Base-by-base conservation (phyloP, 768 basidiomycete genomes). In the Mycena alexandri region DNA sequence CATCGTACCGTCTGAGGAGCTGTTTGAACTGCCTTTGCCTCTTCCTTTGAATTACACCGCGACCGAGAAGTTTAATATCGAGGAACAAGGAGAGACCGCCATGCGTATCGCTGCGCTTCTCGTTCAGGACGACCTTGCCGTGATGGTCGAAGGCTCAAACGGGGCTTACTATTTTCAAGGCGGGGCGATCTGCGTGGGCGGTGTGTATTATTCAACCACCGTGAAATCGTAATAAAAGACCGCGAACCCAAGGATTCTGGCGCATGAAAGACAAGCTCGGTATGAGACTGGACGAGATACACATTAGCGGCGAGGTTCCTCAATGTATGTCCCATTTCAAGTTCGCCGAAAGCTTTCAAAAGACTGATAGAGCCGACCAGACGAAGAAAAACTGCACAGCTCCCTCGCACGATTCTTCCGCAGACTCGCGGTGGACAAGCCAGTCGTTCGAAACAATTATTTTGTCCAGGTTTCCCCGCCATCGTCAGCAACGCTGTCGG, bases 191-290 rank as follows among this genome's bases (percentile, higher is more conserved):
- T 85, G 85, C 65, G 82, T 90, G n/a, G 80, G 90, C 69, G 92
- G 90, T 87, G 52, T 68, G 83, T 75, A 51, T 65, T 74, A 47
- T 68, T 65, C 19, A 48, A 61, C 55, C 54, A 72, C 63, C 44
- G 69, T 61, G 60, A 29, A 51, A 48, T 1, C 22, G n/a, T 25
- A 53, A 17, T 17, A 29, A 34, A 22, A 25, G 29, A 12, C 41
- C 36, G 24, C 36, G n/a, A 67, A 38, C 25, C 38, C n/a, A 72
- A 91, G 93, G 93, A 24, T 89, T 87, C 68, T 93, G 93, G 93
- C 84, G 92, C 19, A 83, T 93, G 79, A 75, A 84, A 69, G 92
- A 93, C 78, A 93, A 93, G 79, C 86, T 92, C 60, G 93, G 92
- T 9, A 80, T 89, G 72, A 82, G 88, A 22, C 79, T 93, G 42